Evolutionary conservation across 768 basidiomycete species (phyloP).

Genomic region (Russula virescens): DNA sequence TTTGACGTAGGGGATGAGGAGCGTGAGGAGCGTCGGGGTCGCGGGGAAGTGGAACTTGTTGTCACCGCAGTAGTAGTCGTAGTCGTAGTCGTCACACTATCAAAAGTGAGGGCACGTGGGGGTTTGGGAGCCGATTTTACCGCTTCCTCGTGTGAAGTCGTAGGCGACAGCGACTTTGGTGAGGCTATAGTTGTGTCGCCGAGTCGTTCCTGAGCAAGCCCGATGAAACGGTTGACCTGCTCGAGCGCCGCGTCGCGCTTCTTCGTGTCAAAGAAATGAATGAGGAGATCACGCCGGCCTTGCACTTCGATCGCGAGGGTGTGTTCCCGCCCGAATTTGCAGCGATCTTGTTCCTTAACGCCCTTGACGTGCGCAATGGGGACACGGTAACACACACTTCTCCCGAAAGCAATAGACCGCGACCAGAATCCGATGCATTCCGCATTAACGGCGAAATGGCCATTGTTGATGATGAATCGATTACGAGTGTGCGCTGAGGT

Average conservation of each 20-base stretch:
- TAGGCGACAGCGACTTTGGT: slow-evolving; percentile 3
- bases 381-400: slow-evolving; percentile 20
- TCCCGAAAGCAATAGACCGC: slow-evolving; percentile 13
- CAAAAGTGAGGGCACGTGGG: background rate
- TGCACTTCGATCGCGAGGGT: slow-evolving; percentile 11
- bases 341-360: background rate
- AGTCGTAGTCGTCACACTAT: background rate
- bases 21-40: background rate
- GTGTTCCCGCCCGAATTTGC: slow-evolving; percentile 7
- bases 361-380: slow-evolving; percentile 18
- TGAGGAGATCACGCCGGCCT: slow-evolving; percentile 17
- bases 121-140: background rate
- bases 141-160: background rate
- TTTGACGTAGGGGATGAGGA: background rate
- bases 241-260: slow-evolving; percentile 14
- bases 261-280: slow-evolving; percentile 6
- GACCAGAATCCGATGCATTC: slow-evolving; percentile 25
- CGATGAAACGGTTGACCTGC: slow-evolving; percentile 1
- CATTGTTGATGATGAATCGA: slow-evolving; percentile 9
- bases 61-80: background rate
- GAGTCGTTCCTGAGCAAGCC: slow-evolving; percentile 6
- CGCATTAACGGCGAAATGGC: slow-evolving; percentile 17
- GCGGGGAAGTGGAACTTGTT: background rate
- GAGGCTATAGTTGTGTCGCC: background rate
- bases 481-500: slow-evolving; percentile 13